Evolutionary conservation across 176 grass and related monocot genomes (phyloP).

Genomic region (Oryza glumipatula): DNA sequence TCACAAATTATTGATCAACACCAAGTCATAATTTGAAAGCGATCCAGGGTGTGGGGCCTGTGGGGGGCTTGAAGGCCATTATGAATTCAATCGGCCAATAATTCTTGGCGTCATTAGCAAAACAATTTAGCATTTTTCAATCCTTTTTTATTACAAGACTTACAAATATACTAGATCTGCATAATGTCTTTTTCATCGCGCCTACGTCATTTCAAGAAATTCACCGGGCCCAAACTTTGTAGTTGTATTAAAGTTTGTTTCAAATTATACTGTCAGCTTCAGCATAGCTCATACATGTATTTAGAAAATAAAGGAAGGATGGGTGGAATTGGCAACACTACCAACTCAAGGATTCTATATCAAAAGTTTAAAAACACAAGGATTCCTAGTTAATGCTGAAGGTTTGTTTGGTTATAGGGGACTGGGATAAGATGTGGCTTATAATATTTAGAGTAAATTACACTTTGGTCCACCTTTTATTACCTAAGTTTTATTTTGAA

Average conservation of each 20-base stretch:
- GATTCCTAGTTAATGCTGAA: background rate
- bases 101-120: conserved; percentile 6
- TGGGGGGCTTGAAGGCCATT: background rate
- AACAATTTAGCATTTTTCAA: conserved; percentile 27
- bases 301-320: background rate
- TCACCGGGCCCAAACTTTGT: background rate
- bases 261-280: conserved; percentile 22
- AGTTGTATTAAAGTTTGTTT: conserved; percentile 2
- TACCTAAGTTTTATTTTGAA: too few relatives aligned
- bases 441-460: background rate
- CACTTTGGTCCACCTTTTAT: too few relatives aligned
- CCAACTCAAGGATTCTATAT: background rate
- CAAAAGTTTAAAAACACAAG: background rate
- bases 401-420: background rate
- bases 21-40: conserved; percentile 29
- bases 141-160: background rate
- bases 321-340: background rate
- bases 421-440: background rate
- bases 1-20: conserved; percentile 32
- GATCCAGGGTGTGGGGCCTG: background rate
- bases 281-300: conserved; percentile 1
- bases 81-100: background rate
- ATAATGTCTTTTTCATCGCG: background rate
- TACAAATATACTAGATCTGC: background rate
- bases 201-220: conserved; percentile 14